Conservation (phyloP, 352 stramenopile species). For the Globisporangium megalacanthum region DNA sequence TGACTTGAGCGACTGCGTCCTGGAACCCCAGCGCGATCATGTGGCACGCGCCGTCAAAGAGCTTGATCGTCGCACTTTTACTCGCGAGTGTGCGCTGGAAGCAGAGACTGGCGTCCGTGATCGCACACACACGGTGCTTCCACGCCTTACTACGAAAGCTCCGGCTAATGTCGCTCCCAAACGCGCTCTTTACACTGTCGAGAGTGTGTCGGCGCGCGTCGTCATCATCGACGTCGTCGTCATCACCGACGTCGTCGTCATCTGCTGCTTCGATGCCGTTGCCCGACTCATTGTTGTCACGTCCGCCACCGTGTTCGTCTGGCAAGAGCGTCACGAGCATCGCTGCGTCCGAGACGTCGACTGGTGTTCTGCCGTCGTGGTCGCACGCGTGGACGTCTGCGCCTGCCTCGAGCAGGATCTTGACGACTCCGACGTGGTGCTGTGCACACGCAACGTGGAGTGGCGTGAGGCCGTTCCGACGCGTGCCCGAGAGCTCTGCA, state of each 20-base stretch:
- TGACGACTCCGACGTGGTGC: slow-evolving; percentile 54
- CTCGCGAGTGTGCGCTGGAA: slow-evolving; percentile 39
- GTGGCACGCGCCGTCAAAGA: slow-evolving; percentile 60
- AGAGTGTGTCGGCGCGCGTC: slow-evolving; percentile 10
- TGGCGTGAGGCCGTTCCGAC: slow-evolving; percentile 66
- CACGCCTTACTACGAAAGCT: slow-evolving; percentile 51
- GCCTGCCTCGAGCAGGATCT: slow-evolving; percentile 62
- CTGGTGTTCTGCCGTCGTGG: slow-evolving; percentile 44
- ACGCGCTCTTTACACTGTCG: slow-evolving; percentile 32
- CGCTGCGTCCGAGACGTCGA: slow-evolving; percentile 48
- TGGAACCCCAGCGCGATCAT: slow-evolving; percentile 53
- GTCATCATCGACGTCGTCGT: slow-evolving; percentile 36
- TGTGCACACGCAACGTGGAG: slow-evolving; percentile 66
- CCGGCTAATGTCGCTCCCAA: slow-evolving; percentile 45
- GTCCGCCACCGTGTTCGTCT: slow-evolving; percentile 25
- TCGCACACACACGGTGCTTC: slow-evolving; percentile 48
- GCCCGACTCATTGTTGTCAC: slow-evolving; percentile 12
- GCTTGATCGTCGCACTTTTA: slow-evolving; percentile 32
- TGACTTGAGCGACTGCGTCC: slow-evolving; percentile 65
- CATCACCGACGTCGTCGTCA: slow-evolving; percentile 16
- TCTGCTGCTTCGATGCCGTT: slow-evolving; percentile 21
- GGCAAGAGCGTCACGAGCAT: slow-evolving; percentile 47
- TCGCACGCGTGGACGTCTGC: slow-evolving; percentile 63
- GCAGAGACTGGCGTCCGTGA: slow-evolving; percentile 41
- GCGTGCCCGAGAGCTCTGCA: slow-evolving; percentile 54